A percentile compares a stretch with the other conserved stretches of the same genome.
Conservation (phyloP, 163 green algal species). For the Botryococcus braunii region DNA sequence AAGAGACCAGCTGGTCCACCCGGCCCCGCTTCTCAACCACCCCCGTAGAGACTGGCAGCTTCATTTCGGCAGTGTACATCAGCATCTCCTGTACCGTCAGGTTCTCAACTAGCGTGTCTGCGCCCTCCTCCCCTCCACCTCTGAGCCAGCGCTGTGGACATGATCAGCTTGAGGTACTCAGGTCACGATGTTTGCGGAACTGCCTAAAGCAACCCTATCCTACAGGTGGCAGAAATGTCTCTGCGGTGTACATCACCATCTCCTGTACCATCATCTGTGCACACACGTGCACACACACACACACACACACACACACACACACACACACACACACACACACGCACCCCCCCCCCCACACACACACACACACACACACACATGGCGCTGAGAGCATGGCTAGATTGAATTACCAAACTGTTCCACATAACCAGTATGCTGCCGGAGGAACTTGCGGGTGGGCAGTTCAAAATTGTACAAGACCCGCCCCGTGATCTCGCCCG, state of each 20-base stretch:
- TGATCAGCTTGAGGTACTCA: neutral
- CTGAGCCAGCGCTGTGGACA: neutral
- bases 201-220: neutral
- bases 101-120: constrained; percentile 18
- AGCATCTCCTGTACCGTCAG: constrained; percentile 73
- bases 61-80: constrained; percentile 79
- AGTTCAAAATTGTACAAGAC: constrained; percentile 45
- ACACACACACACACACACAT: neutral
- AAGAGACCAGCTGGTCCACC: constrained; percentile 48
- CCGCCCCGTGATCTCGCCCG: constrained; percentile 28
- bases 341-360: no score
- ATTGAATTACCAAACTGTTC: constrained; percentile 33
- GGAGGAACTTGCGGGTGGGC: constrained; percentile 51
- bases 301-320: neutral
- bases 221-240: neutral
- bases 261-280: neutral
- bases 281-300: neutral
- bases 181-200: neutral
- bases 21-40: constrained; percentile 36
- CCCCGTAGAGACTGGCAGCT: constrained; percentile 35
- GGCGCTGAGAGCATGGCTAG: neutral
- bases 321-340: neutral
- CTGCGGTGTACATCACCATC: neutral
- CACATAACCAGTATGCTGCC: constrained; percentile 53
- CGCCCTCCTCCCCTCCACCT: neutral